Evolutionary conservation across 768 basidiomycete genomes (phyloP).

Genomic region (Lactarius psammicola): DNA sequence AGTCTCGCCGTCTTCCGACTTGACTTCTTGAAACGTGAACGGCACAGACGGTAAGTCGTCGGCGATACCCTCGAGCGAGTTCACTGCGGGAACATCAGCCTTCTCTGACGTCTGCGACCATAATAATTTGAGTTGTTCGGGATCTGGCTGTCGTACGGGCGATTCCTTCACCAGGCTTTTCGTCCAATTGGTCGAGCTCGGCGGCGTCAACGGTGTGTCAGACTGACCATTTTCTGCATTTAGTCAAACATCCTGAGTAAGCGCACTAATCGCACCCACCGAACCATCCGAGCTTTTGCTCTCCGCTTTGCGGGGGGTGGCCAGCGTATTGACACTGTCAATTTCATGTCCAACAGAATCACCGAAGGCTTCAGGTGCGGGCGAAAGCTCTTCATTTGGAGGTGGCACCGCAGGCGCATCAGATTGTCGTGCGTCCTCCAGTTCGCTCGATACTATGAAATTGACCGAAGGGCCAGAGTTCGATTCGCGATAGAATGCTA

Average conservation of each 20-base stretch:
- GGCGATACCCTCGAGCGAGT: constrained; percentile 80
- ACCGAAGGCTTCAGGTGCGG: constrained; percentile 6
- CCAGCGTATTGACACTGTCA: constrained; percentile 29
- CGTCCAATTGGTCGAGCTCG: constrained; percentile 54
- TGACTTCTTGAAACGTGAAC: constrained; percentile 80
- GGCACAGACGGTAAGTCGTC: constrained; percentile 80
- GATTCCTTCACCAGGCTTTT: constrained; percentile 65
- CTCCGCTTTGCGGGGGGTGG: constrained; percentile 42
- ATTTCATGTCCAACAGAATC: constrained; percentile 7
- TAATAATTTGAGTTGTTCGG: constrained; percentile 81
- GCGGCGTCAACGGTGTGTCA: constrained; percentile 48
- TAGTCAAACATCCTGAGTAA: constrained; percentile 18
- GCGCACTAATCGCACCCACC: constrained; percentile 40
- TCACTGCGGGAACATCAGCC: constrained; percentile 61
- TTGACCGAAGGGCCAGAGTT: constrained; percentile 53
- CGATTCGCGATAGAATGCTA: constrained; percentile 71
- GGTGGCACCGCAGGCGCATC: constrained; percentile 4
- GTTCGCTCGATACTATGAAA: constrained; percentile 78
- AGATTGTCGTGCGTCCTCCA: constrained; percentile 43
- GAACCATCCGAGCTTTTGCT: constrained; percentile 53
- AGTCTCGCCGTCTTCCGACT: constrained; percentile 81
- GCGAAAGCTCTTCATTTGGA: constrained; percentile 13
- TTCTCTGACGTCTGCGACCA: constrained; percentile 81
- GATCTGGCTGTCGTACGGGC: constrained; percentile 66
- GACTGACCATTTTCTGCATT: constrained; percentile 38